phyloP scores from a whole-genome alignment of 2,329 filamentous ascomycete species.

The Aspergillus carbonarius region DNA sequence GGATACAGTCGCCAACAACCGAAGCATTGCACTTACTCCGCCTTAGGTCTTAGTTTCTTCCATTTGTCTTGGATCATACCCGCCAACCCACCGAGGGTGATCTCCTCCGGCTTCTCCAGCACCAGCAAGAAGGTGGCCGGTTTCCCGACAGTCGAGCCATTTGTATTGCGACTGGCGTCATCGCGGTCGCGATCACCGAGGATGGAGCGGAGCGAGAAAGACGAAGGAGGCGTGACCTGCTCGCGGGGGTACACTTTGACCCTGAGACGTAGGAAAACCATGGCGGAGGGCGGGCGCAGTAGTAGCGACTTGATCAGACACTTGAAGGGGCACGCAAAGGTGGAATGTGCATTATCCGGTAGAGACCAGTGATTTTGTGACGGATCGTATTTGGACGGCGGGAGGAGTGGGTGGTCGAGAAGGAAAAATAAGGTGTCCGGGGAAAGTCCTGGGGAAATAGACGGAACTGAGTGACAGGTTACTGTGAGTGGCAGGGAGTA shows the following conservation, averaged over 20 bases:
- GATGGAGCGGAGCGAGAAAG: conserved; percentile 13
- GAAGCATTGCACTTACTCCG: conserved; percentile 28
- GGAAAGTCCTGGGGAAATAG: background rate
- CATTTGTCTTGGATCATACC: conserved; percentile 35
- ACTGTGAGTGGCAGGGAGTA: background rate
- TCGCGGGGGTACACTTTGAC: conserved; percentile 35
- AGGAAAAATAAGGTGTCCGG: background rate
- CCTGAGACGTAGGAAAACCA: conserved; percentile 40
- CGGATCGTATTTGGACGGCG: background rate
- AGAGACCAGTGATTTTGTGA: background rate
- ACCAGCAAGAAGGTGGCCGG: conserved; percentile 33
- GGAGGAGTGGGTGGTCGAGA: background rate
- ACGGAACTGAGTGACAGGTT: background rate
- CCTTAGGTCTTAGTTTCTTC: conserved; percentile 32
- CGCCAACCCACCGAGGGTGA: conserved; percentile 31
- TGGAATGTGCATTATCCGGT: background rate
- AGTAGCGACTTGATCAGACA: background rate
- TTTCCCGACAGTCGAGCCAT: conserved; percentile 13
- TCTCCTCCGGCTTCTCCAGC: conserved; percentile 31
- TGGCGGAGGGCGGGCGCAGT: conserved; percentile 11
- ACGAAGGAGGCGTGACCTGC: conserved; percentile 16
- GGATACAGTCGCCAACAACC: background rate
- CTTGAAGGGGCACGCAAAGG: background rate
- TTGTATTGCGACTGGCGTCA: conserved; percentile 12
- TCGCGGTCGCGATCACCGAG: conserved; percentile 17